Conservation (phyloP, 148 eudicot species). For the Silene latifolia region DNA sequence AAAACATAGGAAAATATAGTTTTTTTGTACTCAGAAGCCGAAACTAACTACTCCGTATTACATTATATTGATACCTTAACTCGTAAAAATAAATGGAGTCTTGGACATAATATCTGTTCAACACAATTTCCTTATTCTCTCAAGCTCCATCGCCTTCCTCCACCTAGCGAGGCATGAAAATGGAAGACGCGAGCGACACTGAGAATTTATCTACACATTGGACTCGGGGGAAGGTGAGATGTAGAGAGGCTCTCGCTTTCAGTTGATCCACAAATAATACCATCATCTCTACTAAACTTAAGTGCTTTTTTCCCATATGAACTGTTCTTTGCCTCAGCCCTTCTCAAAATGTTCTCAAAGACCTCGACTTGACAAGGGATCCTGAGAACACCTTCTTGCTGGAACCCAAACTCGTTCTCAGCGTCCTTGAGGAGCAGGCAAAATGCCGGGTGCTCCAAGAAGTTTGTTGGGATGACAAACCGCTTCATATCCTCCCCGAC, state of each 20-base stretch:
- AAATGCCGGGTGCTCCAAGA: slow-evolving; percentile 32
- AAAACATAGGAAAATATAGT: slow-evolving; percentile 6
- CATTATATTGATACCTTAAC: slow-evolving; percentile 3
- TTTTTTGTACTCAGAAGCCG: neutral
- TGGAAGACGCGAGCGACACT: neutral
- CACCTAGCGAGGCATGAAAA: slow-evolving; percentile 17
- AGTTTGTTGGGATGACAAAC: slow-evolving; percentile 31
- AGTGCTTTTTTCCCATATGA: slow-evolving; percentile 1
- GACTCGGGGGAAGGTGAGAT: slow-evolving; percentile 25
- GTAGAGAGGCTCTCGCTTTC: slow-evolving; percentile 18
- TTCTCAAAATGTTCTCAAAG: slow-evolving; percentile 24
- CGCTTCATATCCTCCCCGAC: slow-evolving; percentile 41
- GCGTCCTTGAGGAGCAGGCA: slow-evolving; percentile 32
- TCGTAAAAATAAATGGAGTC: slow-evolving; percentile 19
- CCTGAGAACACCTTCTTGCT: slow-evolving; percentile 35
- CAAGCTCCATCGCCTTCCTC: neutral
- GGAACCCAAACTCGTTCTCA: slow-evolving; percentile 39
- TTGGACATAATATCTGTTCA: slow-evolving; percentile 1
- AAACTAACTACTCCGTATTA: slow-evolving; percentile 10
- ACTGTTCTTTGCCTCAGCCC: slow-evolving; percentile 18
- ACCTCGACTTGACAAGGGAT: slow-evolving; percentile 36
- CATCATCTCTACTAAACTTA: slow-evolving; percentile 19
- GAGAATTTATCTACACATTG: slow-evolving; percentile 31
- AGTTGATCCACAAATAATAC: slow-evolving; percentile 24
- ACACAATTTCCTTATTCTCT: neutral